These are phyloP conservation scores for Fusarium multiceps DNA, from an alignment of 2,329 filamentous ascomycete genomes.

Conservation along the genomic window DNA sequence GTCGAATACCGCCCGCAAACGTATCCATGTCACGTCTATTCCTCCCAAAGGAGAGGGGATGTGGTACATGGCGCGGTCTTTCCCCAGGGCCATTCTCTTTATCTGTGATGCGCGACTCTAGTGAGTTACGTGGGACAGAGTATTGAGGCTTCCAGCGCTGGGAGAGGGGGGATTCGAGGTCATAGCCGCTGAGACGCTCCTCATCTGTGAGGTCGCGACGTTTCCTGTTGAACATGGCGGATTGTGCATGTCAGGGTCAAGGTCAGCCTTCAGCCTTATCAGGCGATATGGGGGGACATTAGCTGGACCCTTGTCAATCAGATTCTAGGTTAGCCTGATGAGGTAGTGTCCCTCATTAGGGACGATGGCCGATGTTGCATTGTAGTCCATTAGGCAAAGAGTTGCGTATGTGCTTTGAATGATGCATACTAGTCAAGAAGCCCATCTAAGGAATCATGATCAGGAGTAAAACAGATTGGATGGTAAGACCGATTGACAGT, in stretches of 20 bases:
- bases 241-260: not conserved
- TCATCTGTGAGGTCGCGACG: slow-evolving; percentile 4
- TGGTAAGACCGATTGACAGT: not conserved
- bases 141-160: slow-evolving; percentile 47
- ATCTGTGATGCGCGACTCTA: slow-evolving; percentile 20
- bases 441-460: not conserved
- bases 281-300: not conserved
- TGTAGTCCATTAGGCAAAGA: not conserved
- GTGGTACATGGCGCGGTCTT: not conserved
- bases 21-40: slow-evolving; percentile 36
- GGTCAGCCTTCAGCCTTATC: slow-evolving; percentile 20
- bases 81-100: not conserved
- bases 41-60: slow-evolving; percentile 24
- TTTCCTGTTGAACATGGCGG: slow-evolving; percentile 27
- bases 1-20: not conserved
- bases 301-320: not conserved
- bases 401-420: not conserved
- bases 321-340: not conserved
- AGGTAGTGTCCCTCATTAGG: not conserved
- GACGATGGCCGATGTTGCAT: not conserved
- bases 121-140: slow-evolving; percentile 27
- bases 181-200: slow-evolving; percentile 29
- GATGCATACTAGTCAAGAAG: not conserved
- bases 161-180: slow-evolving; percentile 34
- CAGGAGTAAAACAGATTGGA: not conserved